Evolutionary conservation across 2,329 filamentous ascomycete genomes (phyloP), one percentile per base, ranked within the genome.

Genomic region (Dothistroma pini): DNA sequence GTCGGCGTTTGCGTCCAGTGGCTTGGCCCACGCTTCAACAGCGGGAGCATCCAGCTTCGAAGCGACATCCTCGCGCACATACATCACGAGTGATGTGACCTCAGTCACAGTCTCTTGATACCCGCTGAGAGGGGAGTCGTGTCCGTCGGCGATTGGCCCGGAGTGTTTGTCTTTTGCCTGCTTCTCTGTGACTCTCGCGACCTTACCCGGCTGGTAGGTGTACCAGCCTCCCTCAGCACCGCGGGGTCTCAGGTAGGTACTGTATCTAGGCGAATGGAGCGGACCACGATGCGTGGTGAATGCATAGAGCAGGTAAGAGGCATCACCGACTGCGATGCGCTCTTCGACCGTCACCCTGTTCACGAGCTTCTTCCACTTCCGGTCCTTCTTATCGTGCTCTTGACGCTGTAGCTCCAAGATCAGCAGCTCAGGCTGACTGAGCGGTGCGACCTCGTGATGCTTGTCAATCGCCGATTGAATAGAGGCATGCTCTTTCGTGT

Each of bases 261-360:
- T 83, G 73, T 86, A 87, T 41, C 82, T 78, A 53, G 81, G 81
- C 5, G 84, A 86, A 21, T 81, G 81, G 16, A 86, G 79, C 49
- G 80, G 79, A 29, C 84, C 84, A 62, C 81, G 81, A 68, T 88
- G 85, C 2, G 85, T 83, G 34, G 86, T 75, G 63, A 86, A 83
- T 2, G 84, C 84, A 64, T 84, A 87, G 0, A 88, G 77, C 1
- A 80, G 81, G 68, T 86, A 88, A 11, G 76, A 70, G 12, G 74
- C 75, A 9, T 70, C 75, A 29, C 76, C 69, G n/a, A 86, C 72
- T 49, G 77, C 77, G 29, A 87, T 70, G 11, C 79, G 73, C 57
- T 87, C 84, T 56, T 86, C 78, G 14, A 87, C 67, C 2, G 78
- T 75, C n/a, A 88, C 81, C 48, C 79, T 79, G 68, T 86, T 80